These are phyloP conservation scores for Caloboletus inedulis DNA, from an alignment of 1,284 basidiomycete species.

Conservation along the genomic window DNA sequence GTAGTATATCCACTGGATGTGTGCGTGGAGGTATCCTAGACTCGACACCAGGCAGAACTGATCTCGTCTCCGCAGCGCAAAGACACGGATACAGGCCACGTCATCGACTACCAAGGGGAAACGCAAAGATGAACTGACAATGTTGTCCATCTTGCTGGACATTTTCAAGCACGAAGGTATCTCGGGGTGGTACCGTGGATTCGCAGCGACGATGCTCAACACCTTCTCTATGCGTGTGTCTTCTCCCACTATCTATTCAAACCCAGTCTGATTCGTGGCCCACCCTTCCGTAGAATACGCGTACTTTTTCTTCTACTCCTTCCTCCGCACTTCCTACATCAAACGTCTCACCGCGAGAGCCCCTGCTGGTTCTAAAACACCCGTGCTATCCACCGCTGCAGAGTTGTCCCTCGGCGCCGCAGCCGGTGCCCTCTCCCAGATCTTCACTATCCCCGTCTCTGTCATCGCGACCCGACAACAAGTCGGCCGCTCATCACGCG, in stretches of 20 bases:
- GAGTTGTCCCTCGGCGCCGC: conserved; percentile 89
- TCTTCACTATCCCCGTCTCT: conserved; percentile 97
- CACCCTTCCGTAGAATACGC: conserved; percentile 76
- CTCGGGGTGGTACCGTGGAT: conserved; percentile 86
- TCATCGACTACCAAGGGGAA: conserved; percentile 48
- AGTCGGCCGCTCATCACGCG: conserved; percentile 49
- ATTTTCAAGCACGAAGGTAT: conserved; percentile 82
- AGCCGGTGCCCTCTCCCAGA: conserved; percentile 92
- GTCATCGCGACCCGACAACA: conserved; percentile 99
- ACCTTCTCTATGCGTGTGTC: conserved; percentile 92
- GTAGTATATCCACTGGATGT: conserved; percentile 95
- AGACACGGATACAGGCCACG: conserved; percentile 90
- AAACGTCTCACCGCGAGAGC: conserved; percentile 59
- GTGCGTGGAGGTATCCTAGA: conserved; percentile 46
- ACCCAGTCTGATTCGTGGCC: conserved; percentile 1
- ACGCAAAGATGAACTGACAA: conserved; percentile 53
- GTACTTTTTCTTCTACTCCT: conserved; percentile 99
- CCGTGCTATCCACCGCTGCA: conserved; percentile 70
- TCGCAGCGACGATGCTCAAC: conserved; percentile 97
- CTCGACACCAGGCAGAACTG: not conserved
- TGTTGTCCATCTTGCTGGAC: conserved; percentile 63
- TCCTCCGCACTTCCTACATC: conserved; percentile 82
- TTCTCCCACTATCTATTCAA: too few relatives aligned
- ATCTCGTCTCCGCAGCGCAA: conserved; percentile 56
- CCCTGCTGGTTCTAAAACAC: conserved; percentile 54